Evolutionary conservation across 768 basidiomycete species (phyloP), one percentile per base, ranked within the genome.

Genomic region (Thelephora aurantiotincta): DNA sequence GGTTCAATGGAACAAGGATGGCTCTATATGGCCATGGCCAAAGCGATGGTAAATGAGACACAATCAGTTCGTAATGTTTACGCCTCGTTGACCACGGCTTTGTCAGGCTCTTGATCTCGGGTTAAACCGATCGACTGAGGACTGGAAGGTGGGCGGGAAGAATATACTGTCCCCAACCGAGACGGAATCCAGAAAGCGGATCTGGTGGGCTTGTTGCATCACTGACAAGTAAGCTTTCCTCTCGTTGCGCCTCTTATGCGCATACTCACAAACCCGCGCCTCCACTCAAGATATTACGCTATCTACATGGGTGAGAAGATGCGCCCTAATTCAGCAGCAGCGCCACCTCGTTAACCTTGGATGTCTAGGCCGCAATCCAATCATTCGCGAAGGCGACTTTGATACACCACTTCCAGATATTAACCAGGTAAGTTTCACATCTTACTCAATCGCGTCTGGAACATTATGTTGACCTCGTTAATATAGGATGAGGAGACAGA

Each of bases 1-100:
- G 70, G 72, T 23, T 67, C 70, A 12, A 87, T 88, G 82, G 82
- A 86, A 51, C 80, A 85, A 58, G 85, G 82, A 1, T 93, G 90
- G 90, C 69, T 87, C 43, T 85, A 82, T 56, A 77, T 81, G 52
- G 84, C 84, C 34, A 80, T 82, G 78, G 85, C 78, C 26, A 72
- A 83, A 47, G 72, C 84, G 30, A 84, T 87, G 81, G 79, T 80
- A 53, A 19, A 65, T 59, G 35, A 3, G 16, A 26, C 23, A 7
- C 26, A 34, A 22, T 22, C 33, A 19, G 11, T 36, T 16, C 41
- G 16, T 37, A 19, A 13, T 43, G 13, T 6, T 35, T 48, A 4
- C 18, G 11, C 50, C 18, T 38, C 26, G 4, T 11, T 36, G 19
- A 45, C 55, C 22, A 54, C 35, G 14, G 45, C 45, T 18, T 26